A percentile compares a stretch with the other conserved stretches of the same genome.
phyloP scores from a whole-genome alignment of 192 early-diverging fungal species.

The Obelidium mucronatum region DNA sequence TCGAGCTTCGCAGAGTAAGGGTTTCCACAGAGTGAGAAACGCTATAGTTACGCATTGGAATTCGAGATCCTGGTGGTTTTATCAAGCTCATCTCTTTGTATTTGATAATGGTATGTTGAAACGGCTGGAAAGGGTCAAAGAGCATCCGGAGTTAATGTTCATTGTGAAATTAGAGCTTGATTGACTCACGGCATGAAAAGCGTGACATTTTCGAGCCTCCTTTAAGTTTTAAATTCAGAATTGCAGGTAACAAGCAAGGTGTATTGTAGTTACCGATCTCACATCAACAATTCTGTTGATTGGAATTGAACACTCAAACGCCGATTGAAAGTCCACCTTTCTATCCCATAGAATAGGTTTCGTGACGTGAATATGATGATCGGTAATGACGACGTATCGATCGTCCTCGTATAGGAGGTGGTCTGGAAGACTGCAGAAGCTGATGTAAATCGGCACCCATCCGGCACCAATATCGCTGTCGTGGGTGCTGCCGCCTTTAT shows the following conservation, averaged over 20 bases:
- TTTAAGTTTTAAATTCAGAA: background rate
- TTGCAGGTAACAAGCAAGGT: background rate
- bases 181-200: background rate
- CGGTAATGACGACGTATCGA: conserved; percentile 22
- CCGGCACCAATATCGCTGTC: conserved; percentile 25
- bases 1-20: conserved; percentile 4
- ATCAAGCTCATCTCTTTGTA: conserved; percentile 25
- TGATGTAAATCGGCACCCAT: conserved; percentile 33
- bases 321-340: conserved; percentile 11
- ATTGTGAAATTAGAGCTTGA: no score
- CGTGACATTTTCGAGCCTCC: background rate
- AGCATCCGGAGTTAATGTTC: background rate
- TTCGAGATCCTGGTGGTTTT: background rate
- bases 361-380: conserved; percentile 31
- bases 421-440: conserved; percentile 13
- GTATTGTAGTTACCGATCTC: background rate
- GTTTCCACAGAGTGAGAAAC: conserved; percentile 24
- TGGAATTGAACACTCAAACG: conserved; percentile 24
- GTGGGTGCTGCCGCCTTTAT: background rate
- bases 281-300: conserved; percentile 19
- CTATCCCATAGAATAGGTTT: conserved; percentile 23
- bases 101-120: conserved; percentile 16
- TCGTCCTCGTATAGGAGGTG: conserved; percentile 17
- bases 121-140: background rate
- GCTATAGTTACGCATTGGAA: conserved; percentile 9